Percentiles rank a stretch among this genome's conserved stretches.
These are phyloP conservation scores for Phytophthora podocarpi DNA, from an alignment of 352 stramenopile species.

Conservation along the genomic window DNA sequence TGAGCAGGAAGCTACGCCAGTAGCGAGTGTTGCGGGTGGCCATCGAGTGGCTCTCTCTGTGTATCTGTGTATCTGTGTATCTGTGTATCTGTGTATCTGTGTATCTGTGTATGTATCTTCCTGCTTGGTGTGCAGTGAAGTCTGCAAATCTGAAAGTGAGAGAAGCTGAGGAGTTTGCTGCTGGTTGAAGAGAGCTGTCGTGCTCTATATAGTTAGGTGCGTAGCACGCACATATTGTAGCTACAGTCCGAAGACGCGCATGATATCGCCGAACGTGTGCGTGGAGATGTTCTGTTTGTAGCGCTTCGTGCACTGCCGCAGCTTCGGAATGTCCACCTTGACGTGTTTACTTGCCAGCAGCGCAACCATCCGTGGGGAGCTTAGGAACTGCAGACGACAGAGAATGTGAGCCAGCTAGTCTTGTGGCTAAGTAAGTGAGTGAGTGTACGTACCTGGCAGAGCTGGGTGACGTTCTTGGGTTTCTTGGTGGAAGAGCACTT, in stretches of 20 bases:
- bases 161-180: no score
- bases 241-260: constrained; percentile 53
- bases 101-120: no score
- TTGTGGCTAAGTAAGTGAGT: no score
- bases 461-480: constrained; percentile 80
- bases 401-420: neutral
- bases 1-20: constrained; percentile 50
- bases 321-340: constrained; percentile 38
- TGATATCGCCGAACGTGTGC: constrained; percentile 46
- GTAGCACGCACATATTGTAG: no score
- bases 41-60: constrained; percentile 25
- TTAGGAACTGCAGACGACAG: constrained; percentile 54
- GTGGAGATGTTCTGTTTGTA: constrained; percentile 64
- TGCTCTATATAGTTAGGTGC: no score
- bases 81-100: no score
- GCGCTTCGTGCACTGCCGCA: constrained; percentile 64
- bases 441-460: constrained; percentile 56
- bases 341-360: constrained; percentile 54
- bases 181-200: no score
- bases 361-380: constrained; percentile 60
- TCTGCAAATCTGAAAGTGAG: constrained; percentile 26
- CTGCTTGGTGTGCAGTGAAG: no score
- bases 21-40: constrained; percentile 47
- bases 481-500: constrained; percentile 70
- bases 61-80: no score